Conservation (phyloP, 2,329 filamentous ascomycete genomes). For the Xylariaceae sp. region DNA sequence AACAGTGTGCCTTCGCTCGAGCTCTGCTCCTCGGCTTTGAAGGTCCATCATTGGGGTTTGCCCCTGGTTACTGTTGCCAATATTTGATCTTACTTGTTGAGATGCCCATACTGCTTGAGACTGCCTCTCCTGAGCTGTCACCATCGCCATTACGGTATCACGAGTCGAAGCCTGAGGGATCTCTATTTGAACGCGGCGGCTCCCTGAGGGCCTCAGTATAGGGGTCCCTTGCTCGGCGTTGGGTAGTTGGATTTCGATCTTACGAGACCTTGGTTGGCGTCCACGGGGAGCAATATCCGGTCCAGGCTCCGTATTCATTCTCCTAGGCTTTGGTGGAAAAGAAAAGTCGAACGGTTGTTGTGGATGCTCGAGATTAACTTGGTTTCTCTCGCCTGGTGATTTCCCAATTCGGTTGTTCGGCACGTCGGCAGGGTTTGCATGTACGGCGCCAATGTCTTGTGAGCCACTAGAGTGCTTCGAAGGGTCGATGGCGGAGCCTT, state of each 20-base stretch:
- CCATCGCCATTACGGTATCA: conserved; percentile 32
- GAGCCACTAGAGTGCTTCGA: conserved; percentile 30
- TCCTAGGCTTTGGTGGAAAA: conserved; percentile 31
- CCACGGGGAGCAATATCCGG: conserved; percentile 32
- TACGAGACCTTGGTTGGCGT: conserved; percentile 25
- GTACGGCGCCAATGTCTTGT: conserved; percentile 19
- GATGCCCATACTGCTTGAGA: conserved; percentile 27
- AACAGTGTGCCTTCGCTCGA: conserved; percentile 16
- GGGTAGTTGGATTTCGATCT: conserved; percentile 25
- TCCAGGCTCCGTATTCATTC: conserved; percentile 31
- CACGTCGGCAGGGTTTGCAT: background rate
- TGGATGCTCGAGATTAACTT: conserved; percentile 13
- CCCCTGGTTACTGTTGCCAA: background rate
- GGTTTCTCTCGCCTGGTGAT: conserved; percentile 8
- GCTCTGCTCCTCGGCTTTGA: conserved; percentile 7
- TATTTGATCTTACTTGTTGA: conserved; percentile 19
- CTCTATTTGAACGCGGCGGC: conserved; percentile 29
- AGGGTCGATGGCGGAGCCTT: conserved; percentile 14
- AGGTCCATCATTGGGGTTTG: conserved; percentile 4
- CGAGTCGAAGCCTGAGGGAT: conserved; percentile 17
- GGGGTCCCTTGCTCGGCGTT: conserved; percentile 21
- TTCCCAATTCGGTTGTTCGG: conserved; percentile 12
- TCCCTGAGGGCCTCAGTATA: conserved; percentile 26
- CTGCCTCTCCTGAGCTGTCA: conserved; percentile 34
- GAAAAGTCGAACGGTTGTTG: conserved; percentile 33